A percentile compares a stretch with the other conserved stretches of the same genome.
Conservation (phyloP, 768 basidiomycete species). For the Leccinum broughii region DNA sequence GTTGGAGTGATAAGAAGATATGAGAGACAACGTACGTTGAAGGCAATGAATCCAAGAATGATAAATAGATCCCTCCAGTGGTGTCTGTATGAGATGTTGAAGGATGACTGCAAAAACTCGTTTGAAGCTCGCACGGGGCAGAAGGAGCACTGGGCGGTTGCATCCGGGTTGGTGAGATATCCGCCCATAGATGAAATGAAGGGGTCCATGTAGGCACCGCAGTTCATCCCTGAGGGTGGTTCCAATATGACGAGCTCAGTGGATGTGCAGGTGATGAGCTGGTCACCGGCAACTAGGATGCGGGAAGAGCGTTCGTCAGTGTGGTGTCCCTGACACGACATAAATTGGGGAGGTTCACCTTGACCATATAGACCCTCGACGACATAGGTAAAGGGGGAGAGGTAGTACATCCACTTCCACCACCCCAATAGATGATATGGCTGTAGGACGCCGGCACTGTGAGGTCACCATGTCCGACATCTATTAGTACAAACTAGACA, state of each 20-base stretch:
- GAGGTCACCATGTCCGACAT: neutral
- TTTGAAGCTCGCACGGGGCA: constrained; percentile 57
- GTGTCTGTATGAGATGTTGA: constrained; percentile 9
- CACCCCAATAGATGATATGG: constrained; percentile 38
- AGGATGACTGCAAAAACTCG: constrained; percentile 28
- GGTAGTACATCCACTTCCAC: constrained; percentile 39
- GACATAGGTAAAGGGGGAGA: constrained; percentile 54
- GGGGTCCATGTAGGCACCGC: constrained; percentile 48
- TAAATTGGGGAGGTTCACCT: constrained; percentile 8
- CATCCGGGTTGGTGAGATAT: constrained; percentile 55
- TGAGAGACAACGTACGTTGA: constrained; percentile 41
- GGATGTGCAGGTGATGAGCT: constrained; percentile 47
- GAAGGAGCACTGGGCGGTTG: constrained; percentile 53
- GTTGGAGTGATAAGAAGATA: too few relatives aligned
- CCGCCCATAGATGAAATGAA: constrained; percentile 56
- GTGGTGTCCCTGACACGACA: neutral
- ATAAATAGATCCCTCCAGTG: constrained; percentile 15
- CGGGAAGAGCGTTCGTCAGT: neutral
- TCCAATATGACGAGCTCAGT: constrained; percentile 54
- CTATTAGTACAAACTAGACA: neutral
- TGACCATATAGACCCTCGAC: constrained; percentile 43
- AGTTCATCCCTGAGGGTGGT: constrained; percentile 55
- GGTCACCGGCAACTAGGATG: constrained; percentile 40
- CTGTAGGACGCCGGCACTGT: constrained; percentile 50
- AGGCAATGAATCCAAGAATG: constrained; percentile 27